Base-by-base conservation (phyloP, 345 rosid species). In the Bretschneidera sinensis region DNA sequence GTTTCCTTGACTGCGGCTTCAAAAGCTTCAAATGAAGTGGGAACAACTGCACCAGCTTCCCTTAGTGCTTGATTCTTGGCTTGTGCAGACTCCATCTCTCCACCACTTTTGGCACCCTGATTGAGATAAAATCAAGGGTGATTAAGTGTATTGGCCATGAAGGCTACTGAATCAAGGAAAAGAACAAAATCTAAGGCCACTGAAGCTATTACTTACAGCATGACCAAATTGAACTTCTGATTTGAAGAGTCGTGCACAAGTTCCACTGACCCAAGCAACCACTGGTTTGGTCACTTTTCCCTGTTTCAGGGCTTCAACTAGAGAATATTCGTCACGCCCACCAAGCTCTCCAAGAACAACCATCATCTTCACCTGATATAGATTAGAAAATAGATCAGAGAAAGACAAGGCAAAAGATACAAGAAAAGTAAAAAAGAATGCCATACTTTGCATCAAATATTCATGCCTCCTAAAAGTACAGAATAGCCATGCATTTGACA, bases 221-320 rank as follows among this genome's bases (percentile, higher is more conserved):
- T 90, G 99, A 72, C 99, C 99, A 77, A 94, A 90, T 64, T 94
- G 97, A 45, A 94, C 97, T 90, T 90, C 95, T 35, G 96, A 92
- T 70, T 92, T 92, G 76, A 92, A 92, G 71, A 92, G 97, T 4
- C 80, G 79, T 59, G 99, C 99, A 77, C 97, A 92, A 55, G 99
- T 92, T 74, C 97, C 92, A 55, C 99, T 92, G 79, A 87, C 99
- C 99, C 97, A 90, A 60, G 97, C 94, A 81, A 92, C 97, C 69
- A 90, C 95, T 21, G 97, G 99, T 70, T 90, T 92, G 66, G 57
- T 90, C 62, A 90, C 87, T 73, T 90, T 92, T 56, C 99, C 97
- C 66, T 90, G 84, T 71, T 87, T 89, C 70, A 92, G 69, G 56
- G 99, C 99, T 73, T 94, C 99, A 60, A 94, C 95, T 21, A 94